Percentiles rank a stretch among this genome's conserved stretches.
Evolutionary conservation across 2,329 filamentous ascomycete genomes (phyloP).

Genomic region (Lasiodiplodia gonubiensis): DNA sequence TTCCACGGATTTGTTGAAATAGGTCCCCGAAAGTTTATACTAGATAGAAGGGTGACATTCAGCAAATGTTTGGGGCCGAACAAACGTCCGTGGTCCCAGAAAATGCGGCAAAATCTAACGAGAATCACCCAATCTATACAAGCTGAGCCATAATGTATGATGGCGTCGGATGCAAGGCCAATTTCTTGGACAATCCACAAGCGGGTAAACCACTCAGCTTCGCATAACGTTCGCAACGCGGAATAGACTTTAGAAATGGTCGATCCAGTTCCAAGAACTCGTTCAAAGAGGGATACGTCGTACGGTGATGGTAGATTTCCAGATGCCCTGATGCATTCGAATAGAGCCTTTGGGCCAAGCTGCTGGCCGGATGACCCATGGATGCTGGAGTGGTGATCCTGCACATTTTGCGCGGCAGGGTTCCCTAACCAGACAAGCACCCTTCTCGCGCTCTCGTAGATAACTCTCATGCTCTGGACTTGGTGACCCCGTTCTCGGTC

Average conservation of each 20-base stretch:
- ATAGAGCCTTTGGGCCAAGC: neutral
- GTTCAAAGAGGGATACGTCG: too few relatives aligned
- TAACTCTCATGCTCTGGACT: conserved; percentile 26
- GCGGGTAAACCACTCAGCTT: neutral
- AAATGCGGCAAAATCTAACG: too few relatives aligned
- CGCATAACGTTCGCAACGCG: too few relatives aligned
- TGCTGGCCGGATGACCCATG: too few relatives aligned
- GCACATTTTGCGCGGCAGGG: too few relatives aligned
- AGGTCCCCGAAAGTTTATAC: too few relatives aligned
- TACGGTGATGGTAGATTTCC: neutral
- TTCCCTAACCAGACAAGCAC: conserved; percentile 28
- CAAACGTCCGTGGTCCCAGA: too few relatives aligned
- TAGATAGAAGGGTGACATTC: too few relatives aligned
- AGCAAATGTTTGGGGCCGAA: too few relatives aligned
- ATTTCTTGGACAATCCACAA: conserved; percentile 19
- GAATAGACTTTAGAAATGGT: neutral
- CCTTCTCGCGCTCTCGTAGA: conserved; percentile 18
- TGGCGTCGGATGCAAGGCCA: neutral
- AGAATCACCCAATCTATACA: neutral
- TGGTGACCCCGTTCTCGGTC: conserved; percentile 24
- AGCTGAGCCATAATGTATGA: neutral
- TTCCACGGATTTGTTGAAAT: too few relatives aligned
- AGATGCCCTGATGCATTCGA: neutral
- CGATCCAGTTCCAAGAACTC: too few relatives aligned
- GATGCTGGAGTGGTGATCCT: too few relatives aligned